phyloP scores from a whole-genome alignment of 2,329 filamentous ascomycete genomes.

The Diaporthe citrichinensis region DNA sequence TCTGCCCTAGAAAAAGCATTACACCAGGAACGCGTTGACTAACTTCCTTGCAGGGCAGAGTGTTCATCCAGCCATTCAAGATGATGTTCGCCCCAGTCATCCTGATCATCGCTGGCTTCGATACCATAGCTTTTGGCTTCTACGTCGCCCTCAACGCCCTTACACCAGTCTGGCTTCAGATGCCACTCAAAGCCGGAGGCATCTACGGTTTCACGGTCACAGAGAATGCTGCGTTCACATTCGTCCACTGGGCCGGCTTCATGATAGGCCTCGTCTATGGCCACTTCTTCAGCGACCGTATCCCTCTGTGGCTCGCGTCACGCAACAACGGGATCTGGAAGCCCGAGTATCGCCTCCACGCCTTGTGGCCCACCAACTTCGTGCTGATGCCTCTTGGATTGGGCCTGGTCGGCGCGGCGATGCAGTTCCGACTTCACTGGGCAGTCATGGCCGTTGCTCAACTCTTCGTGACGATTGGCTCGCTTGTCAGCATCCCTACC shows the following conservation, averaged over 20 bases:
- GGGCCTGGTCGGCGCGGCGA: conserved; percentile 54
- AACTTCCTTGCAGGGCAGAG: conserved; percentile 29
- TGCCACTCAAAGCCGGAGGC: conserved; percentile 52
- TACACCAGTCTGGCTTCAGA: conserved; percentile 56
- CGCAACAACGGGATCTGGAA: conserved; percentile 52
- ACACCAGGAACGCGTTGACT: background rate
- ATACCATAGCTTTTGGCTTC: conserved; percentile 59
- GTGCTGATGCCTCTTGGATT: conserved; percentile 52
- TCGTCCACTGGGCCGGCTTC: conserved; percentile 58
- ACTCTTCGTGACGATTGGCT: conserved; percentile 56
- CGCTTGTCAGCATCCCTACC: conserved; percentile 50
- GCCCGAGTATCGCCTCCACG: conserved; percentile 55
- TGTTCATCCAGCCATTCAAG: conserved; percentile 46
- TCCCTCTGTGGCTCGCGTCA: conserved; percentile 53
- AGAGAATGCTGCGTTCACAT: conserved; percentile 56
- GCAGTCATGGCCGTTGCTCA: conserved; percentile 55
- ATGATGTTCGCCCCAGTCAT: conserved; percentile 53
- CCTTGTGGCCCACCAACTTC: conserved; percentile 49
- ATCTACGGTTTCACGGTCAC: conserved; percentile 58
- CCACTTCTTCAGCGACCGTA: conserved; percentile 54
- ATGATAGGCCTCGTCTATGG: conserved; percentile 53
- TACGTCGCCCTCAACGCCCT: conserved; percentile 58
- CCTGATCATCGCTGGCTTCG: conserved; percentile 55
- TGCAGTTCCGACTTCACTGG: conserved; percentile 58
- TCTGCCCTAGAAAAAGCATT: rapidly evolving